These are phyloP conservation scores for Alternaria ventricosa DNA, from an alignment of 2,329 filamentous ascomycete genomes.

Conservation along the genomic window DNA sequence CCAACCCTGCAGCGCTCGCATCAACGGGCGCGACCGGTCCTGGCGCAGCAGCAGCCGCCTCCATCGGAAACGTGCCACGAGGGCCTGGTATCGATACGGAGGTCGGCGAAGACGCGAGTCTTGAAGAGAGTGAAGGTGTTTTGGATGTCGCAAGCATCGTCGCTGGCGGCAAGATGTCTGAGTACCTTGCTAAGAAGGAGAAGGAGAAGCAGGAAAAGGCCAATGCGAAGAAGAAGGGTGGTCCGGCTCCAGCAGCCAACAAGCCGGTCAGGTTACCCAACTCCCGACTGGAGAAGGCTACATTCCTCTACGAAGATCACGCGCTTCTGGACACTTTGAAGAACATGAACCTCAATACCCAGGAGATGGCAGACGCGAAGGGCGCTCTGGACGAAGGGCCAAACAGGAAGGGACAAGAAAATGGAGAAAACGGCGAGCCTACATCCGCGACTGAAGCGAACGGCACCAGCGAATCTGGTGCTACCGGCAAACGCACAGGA, in stretches of 20 bases:
- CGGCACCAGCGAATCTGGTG: slow-evolving; percentile 25
- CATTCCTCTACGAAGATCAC: slow-evolving; percentile 77
- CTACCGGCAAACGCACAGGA: slow-evolving; percentile 25
- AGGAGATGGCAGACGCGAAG: slow-evolving; percentile 59
- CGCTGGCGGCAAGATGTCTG: slow-evolving; percentile 78
- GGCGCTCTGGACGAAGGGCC: slow-evolving; percentile 58
- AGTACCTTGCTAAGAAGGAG: slow-evolving; percentile 83
- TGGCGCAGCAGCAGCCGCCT: slow-evolving; percentile 51
- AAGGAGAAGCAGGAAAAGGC: slow-evolving; percentile 75
- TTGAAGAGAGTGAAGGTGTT: slow-evolving; percentile 72
- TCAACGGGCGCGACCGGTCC: slow-evolving; percentile 61
- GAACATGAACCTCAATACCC: slow-evolving; percentile 54
- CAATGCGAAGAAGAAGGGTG: slow-evolving; percentile 64
- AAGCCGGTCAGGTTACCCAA: slow-evolving; percentile 72
- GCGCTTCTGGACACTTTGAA: slow-evolving; percentile 62
- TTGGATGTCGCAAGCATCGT: slow-evolving; percentile 86
- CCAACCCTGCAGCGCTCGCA: slow-evolving; percentile 63
- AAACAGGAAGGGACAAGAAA: slow-evolving; percentile 48
- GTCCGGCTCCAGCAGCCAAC: slow-evolving; percentile 65
- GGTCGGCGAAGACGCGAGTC: slow-evolving; percentile 58
- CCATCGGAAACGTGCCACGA: slow-evolving; percentile 56
- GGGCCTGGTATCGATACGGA: slow-evolving; percentile 63
- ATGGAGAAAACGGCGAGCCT: slow-evolving; percentile 38
- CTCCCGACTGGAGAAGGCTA: slow-evolving; percentile 70
- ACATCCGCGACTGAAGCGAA: slow-evolving; percentile 36